A percentile compares a stretch with the other conserved stretches of the same genome.
phyloP scores from a whole-genome alignment of 352 stramenopile genomes.

The Globisporangium emineosum region DNA sequence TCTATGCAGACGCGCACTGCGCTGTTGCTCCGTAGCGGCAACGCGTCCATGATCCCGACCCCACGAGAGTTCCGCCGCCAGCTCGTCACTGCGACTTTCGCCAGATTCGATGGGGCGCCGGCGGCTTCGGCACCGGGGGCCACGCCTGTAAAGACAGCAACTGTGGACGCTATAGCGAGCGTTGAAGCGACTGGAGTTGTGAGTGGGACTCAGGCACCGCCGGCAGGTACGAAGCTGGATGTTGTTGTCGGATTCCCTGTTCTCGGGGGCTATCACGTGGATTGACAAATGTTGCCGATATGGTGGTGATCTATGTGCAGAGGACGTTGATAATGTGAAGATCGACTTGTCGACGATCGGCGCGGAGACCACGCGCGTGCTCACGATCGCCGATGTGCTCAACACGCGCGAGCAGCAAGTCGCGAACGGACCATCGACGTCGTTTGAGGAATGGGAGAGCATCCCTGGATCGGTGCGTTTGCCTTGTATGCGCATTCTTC shows the following conservation, averaged over 20 bases:
- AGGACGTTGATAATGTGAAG: constrained; percentile 29
- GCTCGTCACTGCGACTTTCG: constrained; percentile 1
- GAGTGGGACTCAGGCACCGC: neutral
- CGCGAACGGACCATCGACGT: constrained; percentile 24
- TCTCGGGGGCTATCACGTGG: neutral
- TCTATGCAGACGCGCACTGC: neutral
- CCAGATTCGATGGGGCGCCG: neutral
- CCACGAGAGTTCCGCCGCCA: constrained; percentile 6
- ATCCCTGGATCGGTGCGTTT: constrained; percentile 49
- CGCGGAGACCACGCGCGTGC: constrained; percentile 57
- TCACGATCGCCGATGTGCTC: constrained; percentile 76
- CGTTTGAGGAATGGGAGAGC: constrained; percentile 81
- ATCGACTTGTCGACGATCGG: constrained; percentile 54
- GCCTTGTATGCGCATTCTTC: no score
- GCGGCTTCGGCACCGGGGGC: neutral
- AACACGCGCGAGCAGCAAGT: constrained; percentile 53
- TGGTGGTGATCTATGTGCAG: neutral
- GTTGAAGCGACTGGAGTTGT: neutral
- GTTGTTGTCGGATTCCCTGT: neutral
- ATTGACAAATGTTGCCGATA: neutral
- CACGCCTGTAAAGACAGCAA: neutral
- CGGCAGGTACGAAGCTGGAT: neutral
- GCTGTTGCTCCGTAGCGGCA: constrained; percentile 3
- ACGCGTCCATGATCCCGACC: neutral
- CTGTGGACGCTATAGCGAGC: neutral